Evolutionary conservation across 768 basidiomycete species (phyloP).

Genomic region (Pleurotus eryngii): DNA sequence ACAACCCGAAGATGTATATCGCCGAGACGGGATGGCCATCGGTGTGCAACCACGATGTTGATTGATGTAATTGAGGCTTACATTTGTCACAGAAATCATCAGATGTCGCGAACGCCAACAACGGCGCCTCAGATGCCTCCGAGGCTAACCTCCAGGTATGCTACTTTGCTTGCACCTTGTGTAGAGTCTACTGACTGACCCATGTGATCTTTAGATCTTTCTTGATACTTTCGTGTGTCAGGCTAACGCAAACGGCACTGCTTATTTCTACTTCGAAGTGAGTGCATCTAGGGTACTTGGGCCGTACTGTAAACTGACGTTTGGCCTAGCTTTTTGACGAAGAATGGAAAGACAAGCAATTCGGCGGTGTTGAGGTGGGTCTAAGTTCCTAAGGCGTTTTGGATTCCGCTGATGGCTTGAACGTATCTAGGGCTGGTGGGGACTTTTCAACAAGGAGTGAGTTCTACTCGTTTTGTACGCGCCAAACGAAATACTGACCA

Average conservation of each 20-base stretch:
- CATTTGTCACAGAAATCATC: constrained; percentile 47
- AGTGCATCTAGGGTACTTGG: constrained; percentile 11
- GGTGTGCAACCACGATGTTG: constrained; percentile 31
- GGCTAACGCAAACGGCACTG: constrained; percentile 76
- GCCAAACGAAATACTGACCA: neutral
- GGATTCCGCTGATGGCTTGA: constrained; percentile 3
- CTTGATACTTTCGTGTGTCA: constrained; percentile 85
- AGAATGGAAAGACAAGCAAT: constrained; percentile 71
- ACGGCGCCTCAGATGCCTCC: constrained; percentile 68
- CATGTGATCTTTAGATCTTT: constrained; percentile 51
- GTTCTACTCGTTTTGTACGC: constrained; percentile 6
- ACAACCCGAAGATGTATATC: constrained; percentile 81
- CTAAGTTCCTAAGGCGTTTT: neutral
- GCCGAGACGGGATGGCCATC: constrained; percentile 87
- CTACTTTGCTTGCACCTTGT: neutral
- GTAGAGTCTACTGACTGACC: neutral
- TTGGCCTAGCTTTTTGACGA: constrained; percentile 68
- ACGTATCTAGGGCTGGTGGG: constrained; percentile 41
- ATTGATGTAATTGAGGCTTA: neutral
- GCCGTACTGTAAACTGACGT: neutral
- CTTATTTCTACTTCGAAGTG: constrained; percentile 88
- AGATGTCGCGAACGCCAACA: constrained; percentile 50
- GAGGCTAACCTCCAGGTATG: constrained; percentile 55
- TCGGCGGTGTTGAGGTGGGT: constrained; percentile 70
- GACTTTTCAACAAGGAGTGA: constrained; percentile 41